A percentile compares a stretch with the other conserved stretches of the same genome.
phyloP scores from a whole-genome alignment of 2,329 filamentous ascomycete genomes.

The Aspergillus jensenii region DNA sequence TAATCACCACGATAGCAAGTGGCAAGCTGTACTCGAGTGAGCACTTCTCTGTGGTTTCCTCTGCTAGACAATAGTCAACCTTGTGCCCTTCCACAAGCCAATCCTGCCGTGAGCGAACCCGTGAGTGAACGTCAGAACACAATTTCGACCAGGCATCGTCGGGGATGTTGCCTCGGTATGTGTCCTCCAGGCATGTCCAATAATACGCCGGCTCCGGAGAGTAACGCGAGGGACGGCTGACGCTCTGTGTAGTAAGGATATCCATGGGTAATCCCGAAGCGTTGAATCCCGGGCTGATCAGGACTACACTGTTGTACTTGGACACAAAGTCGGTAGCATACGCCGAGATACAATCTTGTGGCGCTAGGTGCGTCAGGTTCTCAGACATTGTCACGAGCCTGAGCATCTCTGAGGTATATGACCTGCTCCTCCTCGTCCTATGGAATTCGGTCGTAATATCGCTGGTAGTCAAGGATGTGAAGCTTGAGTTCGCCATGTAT shows the following conservation, averaged over 20 bases:
- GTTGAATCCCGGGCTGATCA: conserved; percentile 3
- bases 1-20: conserved; percentile 18
- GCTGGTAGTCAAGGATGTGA: not conserved
- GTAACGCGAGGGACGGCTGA: not conserved
- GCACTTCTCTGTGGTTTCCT: conserved; percentile 20
- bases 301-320: conserved; percentile 13
- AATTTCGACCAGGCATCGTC: not conserved
- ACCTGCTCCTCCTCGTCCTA: too few species aligned
- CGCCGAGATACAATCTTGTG: conserved; percentile 13
- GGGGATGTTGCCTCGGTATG: too few species aligned
- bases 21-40: conserved; percentile 19
- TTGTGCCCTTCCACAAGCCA: conserved; percentile 4
- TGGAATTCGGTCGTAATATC: too few species aligned
- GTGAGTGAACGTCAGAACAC: too few species aligned
- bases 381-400: not conserved
- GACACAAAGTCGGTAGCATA: conserved; percentile 19
- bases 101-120: not conserved
- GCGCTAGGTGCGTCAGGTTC: not conserved
- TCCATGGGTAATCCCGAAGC: not conserved
- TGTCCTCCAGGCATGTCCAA: not conserved
- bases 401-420: too few species aligned
- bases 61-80: conserved; percentile 10
- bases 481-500: not conserved
- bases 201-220: not conserved
- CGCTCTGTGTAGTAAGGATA: too few species aligned